Evolutionary conservation across 108 stramenopile species (phyloP).

Genomic region (Seminavis robusta): DNA sequence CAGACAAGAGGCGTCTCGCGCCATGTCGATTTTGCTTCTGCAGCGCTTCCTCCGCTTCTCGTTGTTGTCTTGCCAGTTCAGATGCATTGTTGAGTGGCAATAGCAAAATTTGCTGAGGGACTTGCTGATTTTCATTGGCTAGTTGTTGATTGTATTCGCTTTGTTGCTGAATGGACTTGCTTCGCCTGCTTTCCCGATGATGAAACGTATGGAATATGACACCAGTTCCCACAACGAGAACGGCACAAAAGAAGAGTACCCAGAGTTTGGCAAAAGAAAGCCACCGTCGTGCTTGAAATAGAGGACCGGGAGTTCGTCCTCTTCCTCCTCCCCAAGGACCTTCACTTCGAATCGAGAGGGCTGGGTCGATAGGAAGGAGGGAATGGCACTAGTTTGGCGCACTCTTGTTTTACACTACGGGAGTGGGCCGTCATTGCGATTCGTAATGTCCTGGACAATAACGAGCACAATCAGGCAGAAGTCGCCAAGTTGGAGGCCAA

Average conservation of each 20-base stretch:
- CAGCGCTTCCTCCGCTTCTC: not conserved
- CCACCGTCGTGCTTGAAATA: constrained; percentile 26
- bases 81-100: constrained; percentile 12
- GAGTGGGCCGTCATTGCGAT: constrained; percentile 88
- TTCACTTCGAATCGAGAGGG: constrained; percentile 46
- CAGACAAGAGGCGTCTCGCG: not conserved
- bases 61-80: not conserved
- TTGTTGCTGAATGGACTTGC: not conserved
- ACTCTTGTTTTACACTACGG: constrained; percentile 76
- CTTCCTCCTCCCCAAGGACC: constrained; percentile 7
- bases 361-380: no score
- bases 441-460: constrained; percentile 69
- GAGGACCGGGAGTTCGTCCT: constrained; percentile 8
- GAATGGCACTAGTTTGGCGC: no score
- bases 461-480: constrained; percentile 55
- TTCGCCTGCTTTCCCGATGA: not conserved
- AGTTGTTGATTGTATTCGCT: not conserved
- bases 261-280: constrained; percentile 37
- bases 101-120: constrained; percentile 24
- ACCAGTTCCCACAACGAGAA: constrained; percentile 23
- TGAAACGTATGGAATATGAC: constrained; percentile 23
- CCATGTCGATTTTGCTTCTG: not conserved
- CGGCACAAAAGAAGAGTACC: constrained; percentile 25
- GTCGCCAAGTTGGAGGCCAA: constrained; percentile 69
- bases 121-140: constrained; percentile 1